Evolutionary conservation across 2,329 filamentous ascomycete species (phyloP).

Genomic region (Fusarium xylarioides): DNA sequence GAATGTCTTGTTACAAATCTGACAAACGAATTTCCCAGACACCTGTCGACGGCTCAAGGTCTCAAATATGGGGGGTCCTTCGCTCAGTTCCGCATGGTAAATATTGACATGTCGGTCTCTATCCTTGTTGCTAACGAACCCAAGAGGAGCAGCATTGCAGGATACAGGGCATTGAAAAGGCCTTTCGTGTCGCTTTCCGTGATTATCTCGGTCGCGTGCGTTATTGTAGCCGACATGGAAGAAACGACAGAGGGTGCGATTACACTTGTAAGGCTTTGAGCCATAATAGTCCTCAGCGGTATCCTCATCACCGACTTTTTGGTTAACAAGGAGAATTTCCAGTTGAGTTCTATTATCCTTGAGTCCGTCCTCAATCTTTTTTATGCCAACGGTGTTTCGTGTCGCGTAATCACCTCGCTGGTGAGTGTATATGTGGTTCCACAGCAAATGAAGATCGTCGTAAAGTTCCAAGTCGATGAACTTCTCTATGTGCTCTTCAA

Average conservation of each 20-base stretch:
- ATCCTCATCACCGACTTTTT: background rate
- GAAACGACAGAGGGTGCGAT: background rate
- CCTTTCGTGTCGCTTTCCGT: background rate
- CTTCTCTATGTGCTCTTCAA: accelerated
- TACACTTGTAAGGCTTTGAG: background rate
- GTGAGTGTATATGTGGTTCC: slow-evolving; percentile 14
- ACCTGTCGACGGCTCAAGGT: background rate
- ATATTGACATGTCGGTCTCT: background rate
- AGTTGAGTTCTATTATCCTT: background rate
- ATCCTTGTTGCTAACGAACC: background rate
- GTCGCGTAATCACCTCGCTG: background rate
- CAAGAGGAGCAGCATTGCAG: background rate
- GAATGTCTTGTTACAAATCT: background rate
- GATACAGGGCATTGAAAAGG: background rate
- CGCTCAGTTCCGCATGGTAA: background rate
- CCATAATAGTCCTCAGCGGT: background rate
- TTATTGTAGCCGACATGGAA: slow-evolving; percentile 1
- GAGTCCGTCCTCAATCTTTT: background rate
- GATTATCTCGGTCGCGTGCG: accelerated
- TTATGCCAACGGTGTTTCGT: background rate
- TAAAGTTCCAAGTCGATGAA: background rate
- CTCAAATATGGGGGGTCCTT: background rate
- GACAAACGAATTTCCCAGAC: background rate
- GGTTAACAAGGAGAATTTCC: background rate
- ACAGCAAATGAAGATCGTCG: background rate